Conservation (phyloP, 768 basidiomycete genomes). For the Agrocybe chaxingu region DNA sequence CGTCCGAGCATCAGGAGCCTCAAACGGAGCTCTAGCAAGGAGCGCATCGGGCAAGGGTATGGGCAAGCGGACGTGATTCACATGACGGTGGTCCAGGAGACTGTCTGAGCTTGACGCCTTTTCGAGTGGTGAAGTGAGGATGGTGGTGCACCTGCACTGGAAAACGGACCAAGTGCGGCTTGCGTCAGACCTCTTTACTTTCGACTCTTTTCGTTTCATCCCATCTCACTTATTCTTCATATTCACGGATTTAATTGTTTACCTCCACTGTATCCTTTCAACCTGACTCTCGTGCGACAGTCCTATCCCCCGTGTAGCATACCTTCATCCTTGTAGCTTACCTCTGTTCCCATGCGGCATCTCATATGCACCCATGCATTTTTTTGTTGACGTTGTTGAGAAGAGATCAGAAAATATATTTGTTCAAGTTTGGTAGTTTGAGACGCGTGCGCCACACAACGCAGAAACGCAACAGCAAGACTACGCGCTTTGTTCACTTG, state of each 20-base stretch:
- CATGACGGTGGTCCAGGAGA: slow-evolving; percentile 44
- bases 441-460: too few species aligned
- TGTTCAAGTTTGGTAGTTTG: too few species aligned
- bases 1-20: slow-evolving; percentile 24
- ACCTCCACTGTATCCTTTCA: background rate
- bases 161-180: background rate
- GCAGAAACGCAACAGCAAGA: too few species aligned
- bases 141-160: too few species aligned
- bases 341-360: too few species aligned
- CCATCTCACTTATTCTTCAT: slow-evolving; percentile 2
- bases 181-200: slow-evolving; percentile 4
- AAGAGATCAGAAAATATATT: too few species aligned
- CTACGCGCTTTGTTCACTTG: too few species aligned
- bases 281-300: background rate
- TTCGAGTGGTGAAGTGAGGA: background rate
- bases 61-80: slow-evolving; percentile 31
- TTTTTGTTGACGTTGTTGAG: too few species aligned
- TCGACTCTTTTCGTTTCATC: slow-evolving; percentile 1
- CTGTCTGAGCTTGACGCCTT: slow-evolving; percentile 27
- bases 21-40: slow-evolving; percentile 23
- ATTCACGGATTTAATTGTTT: slow-evolving; percentile 2
- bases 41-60: slow-evolving; percentile 17
- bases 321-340: too few species aligned
- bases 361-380: too few species aligned
- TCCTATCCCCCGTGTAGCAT: too few species aligned